phyloP scores from a whole-genome alignment of 495 filamentous ascomycete species.

The Xeromyces bisporus region DNA sequence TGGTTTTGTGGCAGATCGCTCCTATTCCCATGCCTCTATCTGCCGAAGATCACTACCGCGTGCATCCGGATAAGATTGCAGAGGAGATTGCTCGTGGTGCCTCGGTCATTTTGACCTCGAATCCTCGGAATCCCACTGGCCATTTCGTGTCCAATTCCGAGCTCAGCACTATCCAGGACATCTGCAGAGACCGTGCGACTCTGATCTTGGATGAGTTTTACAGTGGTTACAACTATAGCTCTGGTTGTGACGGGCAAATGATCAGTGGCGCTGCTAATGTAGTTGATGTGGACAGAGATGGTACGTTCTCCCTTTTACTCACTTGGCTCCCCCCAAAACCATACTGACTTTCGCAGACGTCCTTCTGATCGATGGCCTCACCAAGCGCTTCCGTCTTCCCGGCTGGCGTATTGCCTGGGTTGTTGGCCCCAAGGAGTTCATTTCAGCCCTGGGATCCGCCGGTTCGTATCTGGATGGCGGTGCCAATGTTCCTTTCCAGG shows the following conservation, averaged over 20 bases:
- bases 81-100: constrained; percentile 79
- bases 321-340: background rate
- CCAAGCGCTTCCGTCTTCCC: constrained; percentile 89
- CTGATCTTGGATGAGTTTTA: constrained; percentile 97
- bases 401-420: constrained; percentile 97
- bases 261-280: constrained; percentile 80
- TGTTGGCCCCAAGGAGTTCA: constrained; percentile 88
- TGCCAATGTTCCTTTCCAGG: constrained; percentile 88
- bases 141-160: constrained; percentile 65
- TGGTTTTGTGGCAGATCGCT: constrained; percentile 44
- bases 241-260: constrained; percentile 71
- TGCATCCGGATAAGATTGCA: constrained; percentile 80
- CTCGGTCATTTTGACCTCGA: constrained; percentile 84
- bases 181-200: constrained; percentile 78
- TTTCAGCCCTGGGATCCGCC: constrained; percentile 82
- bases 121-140: constrained; percentile 92
- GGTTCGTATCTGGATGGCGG: constrained; percentile 94
- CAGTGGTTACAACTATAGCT: constrained; percentile 86
- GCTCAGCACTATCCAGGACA: constrained; percentile 73
- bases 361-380: constrained; percentile 86
- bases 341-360: constrained; percentile 37
- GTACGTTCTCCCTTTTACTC: constrained; percentile 10
- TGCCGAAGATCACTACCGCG: constrained; percentile 72
- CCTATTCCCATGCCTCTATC: constrained; percentile 76
- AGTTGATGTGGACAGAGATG: constrained; percentile 48